Percentiles rank a stretch among this genome's conserved stretches.
Evolutionary conservation across 169 alveolate species (phyloP).

Genomic region (Babesia ovata): DNA sequence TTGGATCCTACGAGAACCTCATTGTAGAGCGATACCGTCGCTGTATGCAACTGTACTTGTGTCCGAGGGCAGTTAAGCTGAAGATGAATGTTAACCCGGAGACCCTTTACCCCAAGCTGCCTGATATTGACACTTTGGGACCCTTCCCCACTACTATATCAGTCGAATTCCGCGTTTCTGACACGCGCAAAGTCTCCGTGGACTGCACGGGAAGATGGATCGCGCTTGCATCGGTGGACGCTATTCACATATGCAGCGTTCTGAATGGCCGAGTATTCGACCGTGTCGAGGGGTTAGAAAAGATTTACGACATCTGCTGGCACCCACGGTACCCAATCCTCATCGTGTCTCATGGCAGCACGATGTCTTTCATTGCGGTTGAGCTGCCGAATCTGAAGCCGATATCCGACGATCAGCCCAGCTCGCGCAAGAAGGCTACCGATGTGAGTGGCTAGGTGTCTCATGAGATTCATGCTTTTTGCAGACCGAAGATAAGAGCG

Average conservation of each 20-base stretch:
- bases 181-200: conserved; percentile 7
- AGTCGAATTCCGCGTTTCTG: conserved; percentile 50
- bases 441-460: not conserved
- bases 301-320: conserved; percentile 49
- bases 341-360: conserved; percentile 41
- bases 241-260: conserved; percentile 22
- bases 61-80: conserved; percentile 91
- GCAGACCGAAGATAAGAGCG: conserved; percentile 6
- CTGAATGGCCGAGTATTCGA: conserved; percentile 48
- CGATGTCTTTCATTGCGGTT: conserved; percentile 38
- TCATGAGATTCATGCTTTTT: not conserved
- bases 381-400: conserved; percentile 47
- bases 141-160: conserved; percentile 58
- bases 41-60: conserved; percentile 89
- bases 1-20: conserved; percentile 85
- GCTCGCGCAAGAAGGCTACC: conserved; percentile 8
- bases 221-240: conserved; percentile 23
- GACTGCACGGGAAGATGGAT: conserved; percentile 54
- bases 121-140: conserved; percentile 45
- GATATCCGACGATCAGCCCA: not conserved
- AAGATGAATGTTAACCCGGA: conserved; percentile 84
- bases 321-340: conserved; percentile 57
- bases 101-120: conserved; percentile 55
- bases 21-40: conserved; percentile 85
- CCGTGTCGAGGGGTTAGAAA: conserved; percentile 22